Conservation (phyloP, 306 rosid species). For the Ziziphus jujuba region DNA sequence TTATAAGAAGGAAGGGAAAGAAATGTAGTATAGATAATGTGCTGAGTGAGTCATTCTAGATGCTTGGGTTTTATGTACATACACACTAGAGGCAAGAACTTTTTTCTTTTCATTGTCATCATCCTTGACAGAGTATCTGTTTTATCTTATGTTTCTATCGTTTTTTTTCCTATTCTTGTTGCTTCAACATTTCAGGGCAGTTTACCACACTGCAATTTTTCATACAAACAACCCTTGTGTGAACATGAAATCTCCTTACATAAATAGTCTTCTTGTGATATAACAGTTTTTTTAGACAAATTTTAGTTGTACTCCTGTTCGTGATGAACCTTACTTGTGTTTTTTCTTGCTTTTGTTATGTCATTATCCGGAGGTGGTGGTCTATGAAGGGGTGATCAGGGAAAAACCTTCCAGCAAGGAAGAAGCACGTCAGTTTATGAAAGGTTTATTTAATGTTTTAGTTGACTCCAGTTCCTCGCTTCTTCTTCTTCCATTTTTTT, state of each 20-base stretch:
- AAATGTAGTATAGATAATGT: not conserved
- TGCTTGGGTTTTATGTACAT: not conserved
- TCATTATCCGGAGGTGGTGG: conserved; percentile 96
- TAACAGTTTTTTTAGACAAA: conserved; percentile 25
- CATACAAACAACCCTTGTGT: conserved; percentile 14
- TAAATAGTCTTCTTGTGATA: conserved; percentile 63
- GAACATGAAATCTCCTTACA: conserved; percentile 43
- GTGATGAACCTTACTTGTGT: conserved; percentile 19
- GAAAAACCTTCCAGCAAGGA: conserved; percentile 91
- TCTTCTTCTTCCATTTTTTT: too few relatives aligned
- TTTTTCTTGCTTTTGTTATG: conserved; percentile 41
- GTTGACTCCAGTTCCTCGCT: conserved; percentile 5
- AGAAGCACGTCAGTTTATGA: conserved; percentile 88
- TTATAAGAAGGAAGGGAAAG: not conserved
- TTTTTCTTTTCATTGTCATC: not conserved
- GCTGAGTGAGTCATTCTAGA: not conserved
- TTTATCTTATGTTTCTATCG: not conserved
- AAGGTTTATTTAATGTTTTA: conserved; percentile 49
- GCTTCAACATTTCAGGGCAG: not conserved
- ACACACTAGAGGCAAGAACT: too few relatives aligned
- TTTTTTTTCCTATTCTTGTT: too few relatives aligned
- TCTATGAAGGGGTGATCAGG: conserved; percentile 81
- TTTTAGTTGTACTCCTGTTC: not conserved
- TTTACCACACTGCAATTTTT: not conserved
- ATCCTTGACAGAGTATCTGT: not conserved